Evolutionary conservation across 78 protist genomes (phyloP).

Genomic region (Dictyostelium firmibasis): DNA sequence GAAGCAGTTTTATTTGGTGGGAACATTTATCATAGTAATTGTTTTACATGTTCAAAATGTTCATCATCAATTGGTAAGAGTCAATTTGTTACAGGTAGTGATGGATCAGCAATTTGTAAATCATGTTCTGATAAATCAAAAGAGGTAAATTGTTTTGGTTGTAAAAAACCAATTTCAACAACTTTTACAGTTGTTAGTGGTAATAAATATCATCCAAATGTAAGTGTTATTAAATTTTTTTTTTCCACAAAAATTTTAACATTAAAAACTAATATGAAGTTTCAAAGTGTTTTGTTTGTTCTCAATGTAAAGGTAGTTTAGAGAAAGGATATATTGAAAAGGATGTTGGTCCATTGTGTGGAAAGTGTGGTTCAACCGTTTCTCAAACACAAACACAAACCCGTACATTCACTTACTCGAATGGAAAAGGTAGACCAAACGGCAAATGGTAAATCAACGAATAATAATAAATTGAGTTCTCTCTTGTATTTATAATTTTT

Average conservation of each 20-base stretch:
- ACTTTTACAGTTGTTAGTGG: slow-evolving; percentile 15
- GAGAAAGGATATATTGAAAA: slow-evolving; percentile 29
- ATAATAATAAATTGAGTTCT: too few species aligned
- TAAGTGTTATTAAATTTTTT: background rate
- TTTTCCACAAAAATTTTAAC: background rate
- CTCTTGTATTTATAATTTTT: background rate
- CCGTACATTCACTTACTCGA: background rate
- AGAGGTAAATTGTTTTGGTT: background rate
- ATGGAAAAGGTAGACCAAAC: background rate
- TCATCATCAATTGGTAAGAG: background rate
- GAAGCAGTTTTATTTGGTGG: background rate
- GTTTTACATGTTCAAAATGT: slow-evolving; percentile 40
- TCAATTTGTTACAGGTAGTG: slow-evolving; percentile 2
- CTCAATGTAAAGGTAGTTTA: background rate
- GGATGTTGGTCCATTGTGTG: slow-evolving; percentile 16
- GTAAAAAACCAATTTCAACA: slow-evolving; percentile 22
- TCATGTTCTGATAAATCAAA: slow-evolving; percentile 13
- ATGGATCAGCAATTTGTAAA: background rate
- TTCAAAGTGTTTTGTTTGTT: slow-evolving; percentile 35
- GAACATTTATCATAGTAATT: slow-evolving; percentile 13
- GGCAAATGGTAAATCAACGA: background rate
- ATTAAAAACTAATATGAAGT: background rate
- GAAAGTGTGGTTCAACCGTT: background rate
- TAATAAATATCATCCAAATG: slow-evolving; percentile 38
- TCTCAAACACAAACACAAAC: slow-evolving; percentile 7